Base-by-base conservation (phyloP, 2,329 filamentous ascomycete genomes). In the Byssothecium circinans region DNA sequence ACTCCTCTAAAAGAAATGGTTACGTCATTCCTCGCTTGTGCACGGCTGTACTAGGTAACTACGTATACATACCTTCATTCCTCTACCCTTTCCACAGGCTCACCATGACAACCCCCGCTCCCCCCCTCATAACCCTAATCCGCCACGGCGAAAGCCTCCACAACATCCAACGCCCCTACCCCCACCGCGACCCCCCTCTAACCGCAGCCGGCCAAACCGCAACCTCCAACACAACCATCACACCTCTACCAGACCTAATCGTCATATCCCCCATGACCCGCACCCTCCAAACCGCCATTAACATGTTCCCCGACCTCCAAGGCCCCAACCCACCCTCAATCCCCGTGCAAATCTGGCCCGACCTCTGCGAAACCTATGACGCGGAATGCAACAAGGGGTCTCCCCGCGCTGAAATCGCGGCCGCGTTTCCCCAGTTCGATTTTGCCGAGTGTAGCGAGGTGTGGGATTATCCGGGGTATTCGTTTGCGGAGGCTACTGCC, bases 241-340 rank as follows among this genome's bases (percentile, higher is more conserved):
- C 47, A 3, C 7, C 37, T 0, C 30, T 6, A 6, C 58, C 60
- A 18, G 52, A 61, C 20, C 32, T 63, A 3, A 50, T 63, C 41
- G 36, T 63, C 37, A 53, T 63, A 22, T 63, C 60, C 5, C 57
- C 58, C 22, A 59, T 61, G 52, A 61, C 52, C 10, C 53, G 60
- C n/a, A 58, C 58, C 3, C 50, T 63, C 12, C 50, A 63, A 34
- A 61, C 60, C 1, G 60, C 58, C 1, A 37, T 60, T 4, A 59
- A 58, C 29, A 44, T 60, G 4, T 58, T 61, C 19, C 53, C 56
- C 0, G 47, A 22, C 11, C 44, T 61, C 11, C 36, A 37, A 33
- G 20, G 41, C 0, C 27, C 22, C n/a, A 22, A 11, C 1, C 19
- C 44, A 0, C 44, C 22, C 5, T 8, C 36, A 17, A 35, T 53